phyloP scores from a whole-genome alignment of 75 land plant species.

The Selaginella tamariscina region DNA sequence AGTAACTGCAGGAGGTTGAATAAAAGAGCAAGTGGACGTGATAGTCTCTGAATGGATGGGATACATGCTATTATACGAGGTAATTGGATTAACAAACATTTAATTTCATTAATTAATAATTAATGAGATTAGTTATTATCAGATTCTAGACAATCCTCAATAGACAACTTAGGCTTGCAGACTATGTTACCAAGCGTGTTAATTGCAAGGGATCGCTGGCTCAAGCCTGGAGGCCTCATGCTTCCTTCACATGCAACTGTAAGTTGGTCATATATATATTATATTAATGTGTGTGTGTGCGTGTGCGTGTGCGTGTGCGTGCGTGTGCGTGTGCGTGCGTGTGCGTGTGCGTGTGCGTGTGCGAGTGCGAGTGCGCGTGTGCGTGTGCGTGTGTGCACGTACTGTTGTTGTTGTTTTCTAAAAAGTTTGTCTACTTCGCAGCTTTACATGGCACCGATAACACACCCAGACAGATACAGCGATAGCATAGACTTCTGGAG shows the following conservation, averaged over 20 bases:
- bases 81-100: conserved; percentile 15
- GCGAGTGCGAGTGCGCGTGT: too few relatives aligned
- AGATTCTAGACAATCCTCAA: neutral
- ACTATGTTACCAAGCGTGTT: conserved; percentile 91
- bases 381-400: too few relatives aligned
- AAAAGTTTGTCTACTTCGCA: conserved; percentile 14
- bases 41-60: conserved; percentile 99
- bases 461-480: conserved; percentile 73
- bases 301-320: too few relatives aligned
- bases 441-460: conserved; percentile 89
- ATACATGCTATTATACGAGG: conserved; percentile 98
- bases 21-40: conserved; percentile 88
- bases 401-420: too few relatives aligned
- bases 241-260: conserved; percentile 94
- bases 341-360: too few relatives aligned
- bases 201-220: conserved; percentile 90
- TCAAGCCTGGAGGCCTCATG: conserved; percentile 89
- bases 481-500: conserved; percentile 94
- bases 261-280: conserved; percentile 13
- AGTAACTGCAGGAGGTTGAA: conserved; percentile 51
- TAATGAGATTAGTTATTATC: neutral
- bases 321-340: too few relatives aligned
- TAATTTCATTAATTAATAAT: too few relatives aligned
- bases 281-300: too few relatives aligned
- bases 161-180: conserved; percentile 27